phyloP scores from a whole-genome alignment of 148 eudicot genomes.

The Rhododendron ferrugineum region DNA sequence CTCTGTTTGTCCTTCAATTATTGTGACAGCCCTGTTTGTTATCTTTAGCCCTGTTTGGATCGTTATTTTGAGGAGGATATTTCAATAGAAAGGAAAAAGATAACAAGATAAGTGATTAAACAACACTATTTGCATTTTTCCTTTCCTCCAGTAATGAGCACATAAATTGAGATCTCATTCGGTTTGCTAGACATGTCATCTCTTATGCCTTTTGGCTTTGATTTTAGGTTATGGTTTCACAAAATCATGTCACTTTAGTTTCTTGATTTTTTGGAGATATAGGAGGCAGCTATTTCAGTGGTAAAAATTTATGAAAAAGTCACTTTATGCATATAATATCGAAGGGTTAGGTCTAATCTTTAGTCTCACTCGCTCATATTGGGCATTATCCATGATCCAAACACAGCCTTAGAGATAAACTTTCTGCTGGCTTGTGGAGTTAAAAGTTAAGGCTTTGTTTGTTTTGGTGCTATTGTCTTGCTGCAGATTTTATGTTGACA shows the following conservation, averaged over 20 bases:
- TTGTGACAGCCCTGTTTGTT: neutral
- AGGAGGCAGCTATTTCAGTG: neutral
- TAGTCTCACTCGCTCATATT: neutral
- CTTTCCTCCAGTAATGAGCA: neutral
- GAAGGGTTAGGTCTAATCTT: neutral
- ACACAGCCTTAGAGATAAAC: neutral
- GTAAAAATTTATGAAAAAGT: neutral
- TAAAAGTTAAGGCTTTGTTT: neutral
- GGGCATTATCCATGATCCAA: neutral
- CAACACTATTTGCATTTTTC: neutral
- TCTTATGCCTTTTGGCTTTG: neutral
- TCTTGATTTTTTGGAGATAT: neutral
- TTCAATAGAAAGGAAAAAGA: neutral
- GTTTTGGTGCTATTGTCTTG: neutral
- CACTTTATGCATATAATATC: neutral
- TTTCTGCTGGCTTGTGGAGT: neutral
- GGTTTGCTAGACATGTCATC: neutral
- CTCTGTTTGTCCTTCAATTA: neutral
- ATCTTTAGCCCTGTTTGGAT: neutral
- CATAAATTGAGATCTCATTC: neutral
- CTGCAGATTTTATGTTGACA: slow-evolving; percentile 79
- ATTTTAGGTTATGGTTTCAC: neutral
- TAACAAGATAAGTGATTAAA: neutral
- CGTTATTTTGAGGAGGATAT: neutral
- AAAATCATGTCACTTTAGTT: neutral